phyloP scores from a whole-genome alignment of 179 eudicot species.

The Nepenthes alata region DNA sequence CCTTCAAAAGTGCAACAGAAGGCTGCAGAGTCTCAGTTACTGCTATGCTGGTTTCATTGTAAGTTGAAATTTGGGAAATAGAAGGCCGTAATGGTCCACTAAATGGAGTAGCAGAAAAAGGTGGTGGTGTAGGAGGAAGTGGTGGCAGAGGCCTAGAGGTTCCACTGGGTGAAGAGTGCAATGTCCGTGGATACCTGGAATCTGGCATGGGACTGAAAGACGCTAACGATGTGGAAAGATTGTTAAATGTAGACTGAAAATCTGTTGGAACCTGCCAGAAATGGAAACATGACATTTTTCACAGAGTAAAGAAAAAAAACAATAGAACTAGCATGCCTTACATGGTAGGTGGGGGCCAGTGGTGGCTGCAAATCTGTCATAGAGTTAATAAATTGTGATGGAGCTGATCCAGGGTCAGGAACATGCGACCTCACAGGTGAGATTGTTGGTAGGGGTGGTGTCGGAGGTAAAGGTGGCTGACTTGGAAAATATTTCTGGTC shows the following conservation, averaged over 20 bases:
- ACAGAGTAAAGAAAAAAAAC: neutral
- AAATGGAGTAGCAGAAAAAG: slow-evolving; percentile 39
- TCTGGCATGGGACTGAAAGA: slow-evolving; percentile 28
- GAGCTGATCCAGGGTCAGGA: slow-evolving; percentile 30
- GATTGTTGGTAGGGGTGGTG: slow-evolving; percentile 69
- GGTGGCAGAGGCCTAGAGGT: slow-evolving; percentile 72
- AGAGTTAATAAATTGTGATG: slow-evolving; percentile 38
- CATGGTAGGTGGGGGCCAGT: slow-evolving; percentile 40
- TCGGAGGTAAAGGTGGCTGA: slow-evolving; percentile 94
- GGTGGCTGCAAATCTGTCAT: slow-evolving; percentile 40
- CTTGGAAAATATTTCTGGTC: slow-evolving; percentile 44
- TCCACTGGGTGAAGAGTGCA: slow-evolving; percentile 46
- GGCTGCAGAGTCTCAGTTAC: slow-evolving; percentile 33
- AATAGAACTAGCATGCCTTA: slow-evolving; percentile 20
- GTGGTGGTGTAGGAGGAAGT: slow-evolving; percentile 89
- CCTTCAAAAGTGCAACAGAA: slow-evolving; percentile 15
- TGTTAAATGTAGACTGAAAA: slow-evolving; percentile 28
- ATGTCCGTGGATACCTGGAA: slow-evolving; percentile 38
- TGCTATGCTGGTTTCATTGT: slow-evolving; percentile 40
- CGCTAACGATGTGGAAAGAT: slow-evolving; percentile 20
- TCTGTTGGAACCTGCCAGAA: slow-evolving; percentile 47
- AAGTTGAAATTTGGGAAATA: slow-evolving; percentile 38
- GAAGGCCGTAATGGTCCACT: slow-evolving; percentile 32
- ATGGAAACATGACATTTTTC: neutral
- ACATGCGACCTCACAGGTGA: slow-evolving; percentile 44